Base-by-base conservation (phyloP, 2,329 filamentous ascomycete genomes). In the Pyrenophora tritici-repentis region DNA sequence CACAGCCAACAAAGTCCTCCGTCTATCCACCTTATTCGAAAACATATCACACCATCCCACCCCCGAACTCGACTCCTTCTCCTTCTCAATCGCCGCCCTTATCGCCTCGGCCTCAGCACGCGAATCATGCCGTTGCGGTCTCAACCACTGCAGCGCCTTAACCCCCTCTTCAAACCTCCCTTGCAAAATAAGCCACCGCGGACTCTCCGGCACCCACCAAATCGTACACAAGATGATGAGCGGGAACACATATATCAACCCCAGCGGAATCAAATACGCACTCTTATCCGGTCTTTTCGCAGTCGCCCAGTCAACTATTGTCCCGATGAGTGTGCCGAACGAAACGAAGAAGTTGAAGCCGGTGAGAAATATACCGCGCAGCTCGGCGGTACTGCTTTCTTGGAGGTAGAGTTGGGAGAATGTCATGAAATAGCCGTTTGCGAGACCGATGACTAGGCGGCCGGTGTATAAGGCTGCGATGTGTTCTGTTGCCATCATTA, bases 351-450 rank as follows among this genome's bases (percentile, higher is more conserved):
- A 78, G 53, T 79, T 75, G 62, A 81, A 81, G 1, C 68, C 71
- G 2, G 76, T 75, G 5, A 82, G 62, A 53, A 80, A 77, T 3
- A 81, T 65, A 3, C 78, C 79, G 20, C 79, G 75, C 44, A 78
- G 80, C 51, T 76, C 73, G n/a, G 79, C 78, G 1, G 79, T 79
- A 24, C 78, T 75, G 53, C 73, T 76, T 64, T 82, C 79, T 57
- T 81, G 79, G 12, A 82, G 72, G 55, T 79, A 80, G 0, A 81
- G 65, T 49, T 81, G 79, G 1, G 76, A 75, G 53, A 80, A 83
- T 1, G 80, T 83, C 80, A 83, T 70, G 63, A 83, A 79, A 59
- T 82, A 78, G 3, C 81, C 82, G 59, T 84, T 84, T 5, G 81
- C 79, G 4, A 84, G 51, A 2, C 83, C 83, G 47, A 84, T 81